Percentiles rank a stretch among this genome's conserved stretches.
Conservation (phyloP, 2,329 filamentous ascomycete species). For the Lomentospora prolificans region DNA sequence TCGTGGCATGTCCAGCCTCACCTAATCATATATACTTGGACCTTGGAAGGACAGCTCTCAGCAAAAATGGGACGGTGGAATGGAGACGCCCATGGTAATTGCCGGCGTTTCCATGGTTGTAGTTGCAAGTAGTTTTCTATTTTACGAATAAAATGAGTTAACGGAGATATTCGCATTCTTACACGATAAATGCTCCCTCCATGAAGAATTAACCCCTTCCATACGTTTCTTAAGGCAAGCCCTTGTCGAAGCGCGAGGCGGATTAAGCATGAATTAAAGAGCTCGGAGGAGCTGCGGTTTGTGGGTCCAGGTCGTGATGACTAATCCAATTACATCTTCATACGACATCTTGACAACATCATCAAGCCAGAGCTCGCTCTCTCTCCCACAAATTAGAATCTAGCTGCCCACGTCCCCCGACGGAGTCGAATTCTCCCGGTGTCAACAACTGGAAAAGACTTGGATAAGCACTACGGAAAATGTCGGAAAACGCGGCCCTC, state of each 20-base stretch:
- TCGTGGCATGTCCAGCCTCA: neutral
- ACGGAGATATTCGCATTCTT: neutral
- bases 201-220: too few species aligned
- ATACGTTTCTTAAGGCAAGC: too few species aligned
- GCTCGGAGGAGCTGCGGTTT: too few species aligned
- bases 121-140: neutral
- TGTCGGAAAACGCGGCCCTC: neutral
- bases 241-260: too few species aligned
- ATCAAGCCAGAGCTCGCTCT: too few species aligned
- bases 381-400: too few species aligned
- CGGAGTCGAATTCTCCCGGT: too few species aligned
- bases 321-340: neutral
- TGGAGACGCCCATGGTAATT: neutral
- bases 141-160: constrained; percentile 3
- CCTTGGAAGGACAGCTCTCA: neutral
- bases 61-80: neutral
- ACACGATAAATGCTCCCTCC: neutral
- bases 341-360: neutral
- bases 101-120: neutral
- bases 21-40: neutral
- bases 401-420: too few species aligned
- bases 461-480: too few species aligned
- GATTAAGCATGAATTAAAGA: too few species aligned
- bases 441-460: too few species aligned
- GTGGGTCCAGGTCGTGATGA: neutral